These are phyloP conservation scores for Podaxis sp. DNA, from an alignment of 768 basidiomycete species.

Conservation along the genomic window DNA sequence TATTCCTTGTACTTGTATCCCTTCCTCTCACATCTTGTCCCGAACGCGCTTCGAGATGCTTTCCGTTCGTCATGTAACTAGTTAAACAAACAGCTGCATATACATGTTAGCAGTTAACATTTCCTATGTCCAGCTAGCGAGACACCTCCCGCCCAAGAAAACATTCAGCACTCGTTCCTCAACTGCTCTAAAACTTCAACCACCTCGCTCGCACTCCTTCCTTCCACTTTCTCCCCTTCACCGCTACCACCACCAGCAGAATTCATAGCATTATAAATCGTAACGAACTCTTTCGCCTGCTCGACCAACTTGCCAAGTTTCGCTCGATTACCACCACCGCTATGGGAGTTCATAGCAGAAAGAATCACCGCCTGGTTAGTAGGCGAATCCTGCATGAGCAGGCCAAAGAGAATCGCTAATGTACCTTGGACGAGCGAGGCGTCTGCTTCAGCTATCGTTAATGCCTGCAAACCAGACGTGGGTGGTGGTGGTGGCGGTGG, in stretches of 20 bases:
- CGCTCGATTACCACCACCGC: conserved; percentile 19
- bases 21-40: neutral
- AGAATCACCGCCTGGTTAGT: conserved; percentile 39
- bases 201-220: conserved; percentile 46
- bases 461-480: neutral
- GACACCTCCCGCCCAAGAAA: neutral
- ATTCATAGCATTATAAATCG: conserved; percentile 39
- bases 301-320: conserved; percentile 37
- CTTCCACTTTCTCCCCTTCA: conserved; percentile 34
- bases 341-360: conserved; percentile 19
- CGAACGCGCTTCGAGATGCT: neutral
- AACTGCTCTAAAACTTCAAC: conserved; percentile 53
- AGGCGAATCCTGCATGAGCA: conserved; percentile 43
- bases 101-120: neutral
- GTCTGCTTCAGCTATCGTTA: conserved; percentile 33
- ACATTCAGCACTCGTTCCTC: conserved; percentile 21
- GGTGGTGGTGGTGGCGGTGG: conserved; percentile 18
- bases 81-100: neutral
- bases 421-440: conserved; percentile 66
- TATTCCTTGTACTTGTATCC: neutral
- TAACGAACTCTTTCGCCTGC: conserved; percentile 48
- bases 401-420: conserved; percentile 70
- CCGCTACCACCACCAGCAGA: conserved; percentile 7
- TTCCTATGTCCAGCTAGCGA: neutral
- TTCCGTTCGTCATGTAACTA: neutral